Conservation (phyloP, 2,329 filamentous ascomycete species). For the Neonectria punicea region DNA sequence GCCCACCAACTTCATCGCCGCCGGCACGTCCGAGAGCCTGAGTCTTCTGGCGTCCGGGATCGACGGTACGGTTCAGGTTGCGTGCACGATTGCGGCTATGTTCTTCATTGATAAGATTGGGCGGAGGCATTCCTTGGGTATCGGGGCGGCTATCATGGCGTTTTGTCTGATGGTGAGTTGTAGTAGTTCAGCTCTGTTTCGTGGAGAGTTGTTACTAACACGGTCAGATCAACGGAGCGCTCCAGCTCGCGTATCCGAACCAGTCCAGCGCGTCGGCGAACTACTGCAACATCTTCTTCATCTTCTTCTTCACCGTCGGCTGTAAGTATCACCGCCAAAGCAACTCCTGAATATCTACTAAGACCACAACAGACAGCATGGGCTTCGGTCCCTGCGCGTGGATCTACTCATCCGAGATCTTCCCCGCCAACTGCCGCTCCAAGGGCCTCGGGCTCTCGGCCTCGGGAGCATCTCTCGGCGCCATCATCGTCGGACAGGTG, state of each 20-base stretch:
- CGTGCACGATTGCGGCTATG: constrained; percentile 66
- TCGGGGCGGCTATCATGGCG: constrained; percentile 63
- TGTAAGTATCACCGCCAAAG: constrained; percentile 36
- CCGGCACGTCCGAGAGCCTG: constrained; percentile 60
- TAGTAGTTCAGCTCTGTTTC: background rate
- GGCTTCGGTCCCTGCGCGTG: constrained; percentile 67
- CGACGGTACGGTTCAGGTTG: constrained; percentile 68
- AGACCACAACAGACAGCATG: constrained; percentile 53
- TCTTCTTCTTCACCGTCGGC: constrained; percentile 68
- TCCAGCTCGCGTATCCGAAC: constrained; percentile 62
- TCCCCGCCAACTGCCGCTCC: constrained; percentile 66
- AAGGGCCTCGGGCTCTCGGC: constrained; percentile 66
- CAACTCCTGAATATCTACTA: background rate
- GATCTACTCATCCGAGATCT: constrained; percentile 71
- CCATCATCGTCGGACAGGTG: constrained; percentile 63
- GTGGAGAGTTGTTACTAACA: background rate
- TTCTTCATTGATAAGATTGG: constrained; percentile 65
- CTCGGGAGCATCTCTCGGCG: constrained; percentile 64
- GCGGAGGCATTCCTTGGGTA: constrained; percentile 58
- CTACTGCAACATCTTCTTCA: constrained; percentile 63
- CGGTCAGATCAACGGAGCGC: constrained; percentile 61
- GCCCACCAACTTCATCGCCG: constrained; percentile 61
- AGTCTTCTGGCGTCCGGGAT: constrained; percentile 65
- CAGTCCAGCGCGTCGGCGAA: constrained; percentile 61
- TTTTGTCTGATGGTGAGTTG: constrained; percentile 60